Evolutionary conservation across 345 rosid genomes (phyloP), one percentile per base, ranked within the genome.

Genomic region (Fremontodendron californicum): DNA sequence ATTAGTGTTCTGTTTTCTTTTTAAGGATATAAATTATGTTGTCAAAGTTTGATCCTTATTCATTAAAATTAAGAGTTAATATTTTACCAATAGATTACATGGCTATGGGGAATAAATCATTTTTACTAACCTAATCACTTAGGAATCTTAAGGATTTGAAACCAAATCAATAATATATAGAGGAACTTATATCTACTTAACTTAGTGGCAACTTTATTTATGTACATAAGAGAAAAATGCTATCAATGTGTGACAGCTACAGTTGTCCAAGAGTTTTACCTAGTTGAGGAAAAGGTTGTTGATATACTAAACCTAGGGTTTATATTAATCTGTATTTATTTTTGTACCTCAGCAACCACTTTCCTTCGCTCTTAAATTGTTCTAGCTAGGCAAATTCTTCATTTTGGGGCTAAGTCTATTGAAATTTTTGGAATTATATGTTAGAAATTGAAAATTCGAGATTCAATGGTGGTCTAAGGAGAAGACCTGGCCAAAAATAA

Each of bases 311-410:
- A 43, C 61, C 6, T 31, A 6, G 5, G 25, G 6, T 48, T 70
- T 48, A 16, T 27, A 70, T 29, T 61, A 15, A 67, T 42, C 8
- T 7, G n/a, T 21, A 43, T 25, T 67, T 6, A 67, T n/a, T n/a
- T 35, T 15, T 21, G 33, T 7, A 42, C 9, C 54, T 13, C 73
- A 43, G 27, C 54, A 68, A 68, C 21, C 37, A 15, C 54, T 4
- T 68, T 23, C 6, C 51, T 13, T 16, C 23, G 5, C 43, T 71
- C 39, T 49, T 71, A 33, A 51, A 51, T n/a, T 31, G 6, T 6
- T 71, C 45, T 61, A 71, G 75, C 62, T 71, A 51, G 49, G 45
- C 42, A 70, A 70, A 16, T 29, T 31, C 42, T 71, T 19, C 25
- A 48, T 4, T 19, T 27, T 68, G 73, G 37, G n/a, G 52, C 73